Evolutionary conservation across 2,329 filamentous ascomycete species (phyloP).

Genomic region (Paraconiothyrium sp.): DNA sequence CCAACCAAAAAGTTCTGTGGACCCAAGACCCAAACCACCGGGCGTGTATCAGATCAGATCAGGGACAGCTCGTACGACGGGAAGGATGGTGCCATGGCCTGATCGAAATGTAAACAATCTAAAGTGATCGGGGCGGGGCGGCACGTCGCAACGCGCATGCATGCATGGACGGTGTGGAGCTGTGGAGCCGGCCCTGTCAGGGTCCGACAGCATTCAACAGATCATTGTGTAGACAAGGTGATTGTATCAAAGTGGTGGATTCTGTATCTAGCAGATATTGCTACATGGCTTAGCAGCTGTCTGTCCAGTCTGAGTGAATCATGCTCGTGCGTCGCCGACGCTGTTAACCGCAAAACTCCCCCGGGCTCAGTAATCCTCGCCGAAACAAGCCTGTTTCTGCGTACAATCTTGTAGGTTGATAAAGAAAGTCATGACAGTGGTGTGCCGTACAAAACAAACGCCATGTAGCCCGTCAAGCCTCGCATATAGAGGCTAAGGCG

Average conservation of each 20-base stretch:
- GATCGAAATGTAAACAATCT: not conserved
- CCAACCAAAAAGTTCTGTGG: not conserved
- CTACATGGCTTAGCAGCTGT: constrained; percentile 3
- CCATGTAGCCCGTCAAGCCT: not conserved
- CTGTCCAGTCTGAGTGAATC: constrained; percentile 11
- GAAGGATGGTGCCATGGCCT: not conserved
- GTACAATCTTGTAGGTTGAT: constrained; percentile 6
- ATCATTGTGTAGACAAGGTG: not conserved
- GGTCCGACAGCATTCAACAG: not conserved
- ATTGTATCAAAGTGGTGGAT: constrained; percentile 1
- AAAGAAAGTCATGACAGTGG: not conserved
- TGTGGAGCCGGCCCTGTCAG: not conserved
- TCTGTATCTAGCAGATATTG: constrained; percentile 7
- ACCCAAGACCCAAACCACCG: not conserved
- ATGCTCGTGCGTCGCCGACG: not conserved
- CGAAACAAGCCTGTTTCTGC: constrained; percentile 10
- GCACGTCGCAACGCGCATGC: not conserved
- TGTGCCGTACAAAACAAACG: constrained; percentile 6
- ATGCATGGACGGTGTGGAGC: not conserved
- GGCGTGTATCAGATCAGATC: not conserved
- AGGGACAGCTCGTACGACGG: constrained; percentile 1
- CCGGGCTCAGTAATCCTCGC: constrained; percentile 3
- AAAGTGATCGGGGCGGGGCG: not conserved
- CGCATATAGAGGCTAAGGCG: not conserved
- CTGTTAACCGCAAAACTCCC: not conserved